Base-by-base conservation (phyloP, 306 rosid genomes). In the Chamaecrista fasciculata region DNA sequence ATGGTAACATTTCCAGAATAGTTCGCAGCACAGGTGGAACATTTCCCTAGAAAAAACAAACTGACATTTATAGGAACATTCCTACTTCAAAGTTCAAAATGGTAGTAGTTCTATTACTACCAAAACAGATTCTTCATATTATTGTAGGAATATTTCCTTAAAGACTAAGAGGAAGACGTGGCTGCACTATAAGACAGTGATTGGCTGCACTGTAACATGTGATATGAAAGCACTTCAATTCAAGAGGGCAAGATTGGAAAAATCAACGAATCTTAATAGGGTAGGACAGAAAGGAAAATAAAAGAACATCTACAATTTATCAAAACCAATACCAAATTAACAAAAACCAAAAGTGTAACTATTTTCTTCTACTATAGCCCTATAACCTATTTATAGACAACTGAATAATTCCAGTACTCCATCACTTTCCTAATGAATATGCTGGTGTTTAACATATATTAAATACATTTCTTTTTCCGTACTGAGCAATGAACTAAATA, bases 21-120 rank as follows among this genome's bases (percentile, higher is more conserved):
- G 95, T 80, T 21, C 98, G 90, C 49, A 88, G 86, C 62, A 86
- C 85, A 65, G 93, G 98, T 73, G 97, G 90, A 49, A 90, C 84
- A 79, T 86, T 82, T 43, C 97, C 98, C 98, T 94, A 44, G 62
- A 77, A 70, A 67, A 58, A 16, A 29, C 4, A 29, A 74, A 51
- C 66, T 8, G 14, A 21, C 55, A 36, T 53, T 70, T 47, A 74
- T 49, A 20, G 21, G 47, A 72, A 21, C 29, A 20, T 61, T 72
- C 39, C 59, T 33, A 33, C 56, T 18, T 15, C 19, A 21, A 51
- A 49, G 28, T 49, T 37, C 34, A 64, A 64, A 58, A 26, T 26
- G 68, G 63, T 28, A 67, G 47, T 49, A 44, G 34, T 42, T 56
- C 76, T 34, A 65, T 60, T 39, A 65, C 61, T 29, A 46, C 66